Evolutionary conservation across 495 filamentous ascomycete species (phyloP), one percentile per base, ranked within the genome.

Genomic region (Penicillium alfredii): DNA sequence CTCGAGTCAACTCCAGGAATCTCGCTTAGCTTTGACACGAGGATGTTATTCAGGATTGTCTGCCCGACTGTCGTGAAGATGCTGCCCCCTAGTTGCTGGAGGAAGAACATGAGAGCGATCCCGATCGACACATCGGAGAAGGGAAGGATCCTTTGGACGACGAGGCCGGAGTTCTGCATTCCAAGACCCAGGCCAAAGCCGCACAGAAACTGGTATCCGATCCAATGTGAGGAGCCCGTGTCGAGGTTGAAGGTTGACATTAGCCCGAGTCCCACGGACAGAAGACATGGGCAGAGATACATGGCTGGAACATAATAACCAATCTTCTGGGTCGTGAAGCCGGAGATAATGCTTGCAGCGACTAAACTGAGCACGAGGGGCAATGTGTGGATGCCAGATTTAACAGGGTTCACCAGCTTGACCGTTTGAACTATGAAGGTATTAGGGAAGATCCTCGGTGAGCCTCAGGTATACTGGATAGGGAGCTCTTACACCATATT

Each of bases 401-500:
- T 12, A 3, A 50, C 49, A n/a, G 63, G 47, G 1, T 41, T 47
- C 36, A 42, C 47, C 0, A 26, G 44, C 10, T 61, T 55, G 38
- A 58, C 45, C 2, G 60, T 50, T 37, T 71, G 61, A 67, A 67
- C 55, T 55, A 63, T 12, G 59, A 45, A 2, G 53, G 37, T 2
- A n/a, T n/a, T n/a, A n/a, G n/a, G n/a, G n/a, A n/a, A n/a, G n/a
- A n/a, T n/a, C n/a, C n/a, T n/a, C 13, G 17, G 8, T 27, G 17
- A 3, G 10, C 20, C 5, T 8, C 11, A 14, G 27, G n/a, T 16
- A 11, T 1, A 4, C 8, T 1, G 9, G 14, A 4, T 11, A 25
- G 17, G 7, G 3, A 3, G 32, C 25, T n/a, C n/a, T 5, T 37
- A 42, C 36, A 82, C 77, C 80, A 86, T 19, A 84, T 66, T 0